A percentile compares a stretch with the other conserved stretches of the same genome.
phyloP scores from a whole-genome alignment of 202 grass and related monocot genomes.

The Bolboschoenoplectus hybrid region DNA sequence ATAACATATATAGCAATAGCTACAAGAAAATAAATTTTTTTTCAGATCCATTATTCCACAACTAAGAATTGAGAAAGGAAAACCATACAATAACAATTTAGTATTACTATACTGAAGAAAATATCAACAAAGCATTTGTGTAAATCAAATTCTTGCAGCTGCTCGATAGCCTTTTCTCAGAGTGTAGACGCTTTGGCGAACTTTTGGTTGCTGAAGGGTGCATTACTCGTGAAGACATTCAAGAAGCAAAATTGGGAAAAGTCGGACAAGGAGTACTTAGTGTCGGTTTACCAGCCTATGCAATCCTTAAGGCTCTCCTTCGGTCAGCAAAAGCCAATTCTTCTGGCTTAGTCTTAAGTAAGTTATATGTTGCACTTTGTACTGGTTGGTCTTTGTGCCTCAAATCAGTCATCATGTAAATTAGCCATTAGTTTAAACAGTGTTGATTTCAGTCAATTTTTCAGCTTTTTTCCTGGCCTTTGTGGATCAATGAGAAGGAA shows the following conservation, averaged over 20 bases:
- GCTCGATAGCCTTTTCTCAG: conserved; percentile 71
- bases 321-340: conserved; percentile 67
- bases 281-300: conserved; percentile 88
- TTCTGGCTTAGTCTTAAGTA: conserved; percentile 73
- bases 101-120: neutral
- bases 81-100: neutral
- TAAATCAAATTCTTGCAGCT: conserved; percentile 55
- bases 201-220: conserved; percentile 64
- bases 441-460: conserved; percentile 1
- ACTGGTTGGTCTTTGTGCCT: neutral
- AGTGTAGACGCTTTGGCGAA: conserved; percentile 74
- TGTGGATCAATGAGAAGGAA: neutral
- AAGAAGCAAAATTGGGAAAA: conserved; percentile 82
- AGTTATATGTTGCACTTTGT: conserved; percentile 32
- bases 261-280: conserved; percentile 67
- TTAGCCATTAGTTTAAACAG: neutral
- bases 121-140: conserved; percentile 14
- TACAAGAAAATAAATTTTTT: neutral
- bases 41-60: neutral
- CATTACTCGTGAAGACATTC: conserved; percentile 73
- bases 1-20: neutral
- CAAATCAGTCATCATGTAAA: conserved; percentile 11
- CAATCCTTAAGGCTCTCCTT: conserved; percentile 79
- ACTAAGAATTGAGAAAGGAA: conserved; percentile 12
- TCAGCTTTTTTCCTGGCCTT: neutral